A percentile compares a stretch with the other conserved stretches of the same genome.
These are phyloP conservation scores for Geranium brycei DNA, from an alignment of 345 rosid genomes.

Conservation along the genomic window DNA sequence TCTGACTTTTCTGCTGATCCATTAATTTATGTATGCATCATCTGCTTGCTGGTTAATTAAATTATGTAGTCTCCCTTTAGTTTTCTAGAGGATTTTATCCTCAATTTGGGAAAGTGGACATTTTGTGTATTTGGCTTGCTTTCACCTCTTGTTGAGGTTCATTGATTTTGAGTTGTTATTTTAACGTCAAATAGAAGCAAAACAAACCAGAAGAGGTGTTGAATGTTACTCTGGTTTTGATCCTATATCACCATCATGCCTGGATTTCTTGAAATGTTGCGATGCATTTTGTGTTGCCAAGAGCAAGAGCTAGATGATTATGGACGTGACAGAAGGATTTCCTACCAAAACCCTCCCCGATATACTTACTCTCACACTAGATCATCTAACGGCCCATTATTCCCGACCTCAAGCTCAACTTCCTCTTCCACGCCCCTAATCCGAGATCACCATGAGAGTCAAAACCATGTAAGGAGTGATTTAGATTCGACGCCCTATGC, in stretches of 20 bases:
- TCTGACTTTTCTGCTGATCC: too few species aligned
- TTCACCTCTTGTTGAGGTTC: too few species aligned
- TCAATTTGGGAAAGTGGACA: too few species aligned
- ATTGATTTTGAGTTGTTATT: background rate
- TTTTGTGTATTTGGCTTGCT: too few species aligned
- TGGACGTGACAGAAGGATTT: background rate
- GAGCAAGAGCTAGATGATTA: slow-evolving; percentile 6
- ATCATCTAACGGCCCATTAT: background rate
- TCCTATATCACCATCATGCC: slow-evolving; percentile 9
- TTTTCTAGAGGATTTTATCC: too few species aligned
- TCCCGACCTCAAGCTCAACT: too few species aligned
- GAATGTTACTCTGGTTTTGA: background rate
- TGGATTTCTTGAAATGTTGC: slow-evolving; percentile 10
- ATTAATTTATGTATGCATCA: too few species aligned
- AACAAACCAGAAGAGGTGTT: background rate
- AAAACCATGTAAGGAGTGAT: too few species aligned
- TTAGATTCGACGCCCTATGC: too few species aligned
- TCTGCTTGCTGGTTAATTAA: too few species aligned
- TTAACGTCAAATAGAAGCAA: too few species aligned
- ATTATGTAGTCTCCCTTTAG: too few species aligned
- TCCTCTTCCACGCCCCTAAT: background rate
- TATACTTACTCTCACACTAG: background rate
- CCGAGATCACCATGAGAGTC: background rate
- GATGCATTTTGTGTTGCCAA: slow-evolving; percentile 15
- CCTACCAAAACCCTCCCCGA: background rate